Evolutionary conservation across 1,139 yeast species (phyloP), one percentile per base, ranked within the genome.

Genomic region (Saccharomycopsis crataegensis): DNA sequence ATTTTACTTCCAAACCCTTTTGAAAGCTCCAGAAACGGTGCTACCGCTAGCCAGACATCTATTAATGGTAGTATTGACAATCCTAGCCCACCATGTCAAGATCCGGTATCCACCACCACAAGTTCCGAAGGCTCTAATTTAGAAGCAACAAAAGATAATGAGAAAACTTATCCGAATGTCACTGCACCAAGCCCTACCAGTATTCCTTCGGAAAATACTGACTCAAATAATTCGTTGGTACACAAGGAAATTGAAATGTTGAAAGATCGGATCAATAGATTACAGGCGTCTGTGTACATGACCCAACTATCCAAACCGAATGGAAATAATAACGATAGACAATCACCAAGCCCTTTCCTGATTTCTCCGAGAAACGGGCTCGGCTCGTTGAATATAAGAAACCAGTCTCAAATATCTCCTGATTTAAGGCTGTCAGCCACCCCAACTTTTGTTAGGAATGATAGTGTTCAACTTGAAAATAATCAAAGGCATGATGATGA

Each of bases 251-350:
- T 55, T n/a, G 51, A 52, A 32, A 28, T 37, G 41, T 46, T 55
- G 37, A 55, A 55, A 34, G 57, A 55, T 34, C 52, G 47, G 40
- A 33, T 55, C 37, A 50, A 49, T n/a, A 31, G 51, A n/a, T 41
- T 55, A 8, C 55, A 55, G 41, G 51, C 53, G 8, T 48, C 49
- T 1, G 38, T 55, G 33, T 46, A 52, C 17, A 52, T 55, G 6
- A 49, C 55, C 2, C 51, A 52, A 14, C 28, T 48, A 5, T 37
- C 57, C 12, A 51, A 48, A 28, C 6, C 33, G 2, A 50, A 28
- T 41, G 38, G 41, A 4, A 40, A 42, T 22, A 22, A 22, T 22
- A 22, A 22, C 28, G 28, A 22, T 22, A 22, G 4, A 22, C 28
- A 22, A 22, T 22, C 28, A 22, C 28, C 28, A 22, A 22, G 28